A percentile compares a stretch with the other conserved stretches of the same genome.
phyloP scores from a whole-genome alignment of 129 eudicot species.

The Saposhnikovia divaricata region DNA sequence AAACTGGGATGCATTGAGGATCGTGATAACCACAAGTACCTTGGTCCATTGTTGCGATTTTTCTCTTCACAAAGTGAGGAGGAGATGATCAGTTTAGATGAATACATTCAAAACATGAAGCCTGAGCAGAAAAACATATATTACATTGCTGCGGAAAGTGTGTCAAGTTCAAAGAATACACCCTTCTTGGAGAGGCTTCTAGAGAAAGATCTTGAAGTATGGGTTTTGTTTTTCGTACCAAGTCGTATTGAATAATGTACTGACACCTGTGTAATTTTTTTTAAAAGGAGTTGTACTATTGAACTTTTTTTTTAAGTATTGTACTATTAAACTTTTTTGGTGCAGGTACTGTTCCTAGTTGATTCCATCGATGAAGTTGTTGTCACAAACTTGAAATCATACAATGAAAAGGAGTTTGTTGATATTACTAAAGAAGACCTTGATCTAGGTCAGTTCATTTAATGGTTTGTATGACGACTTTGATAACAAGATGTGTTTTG shows the following conservation, averaged over 20 bases:
- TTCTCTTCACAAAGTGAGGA: conserved; percentile 85
- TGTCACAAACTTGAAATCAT: conserved; percentile 68
- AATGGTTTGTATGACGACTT: background rate
- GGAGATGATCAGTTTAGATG: conserved; percentile 86
- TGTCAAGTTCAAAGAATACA: conserved; percentile 77
- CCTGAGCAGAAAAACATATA: conserved; percentile 85
- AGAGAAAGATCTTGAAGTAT: conserved; percentile 89
- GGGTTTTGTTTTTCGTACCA: background rate
- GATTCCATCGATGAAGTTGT: conserved; percentile 94
- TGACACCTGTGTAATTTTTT: background rate
- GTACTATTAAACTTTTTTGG: background rate
- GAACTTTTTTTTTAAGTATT: background rate
- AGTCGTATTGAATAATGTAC: background rate
- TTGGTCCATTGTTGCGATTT: conserved; percentile 81
- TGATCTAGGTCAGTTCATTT: conserved; percentile 56
- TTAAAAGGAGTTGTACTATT: background rate
- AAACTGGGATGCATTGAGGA: conserved; percentile 92
- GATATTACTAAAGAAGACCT: conserved; percentile 93
- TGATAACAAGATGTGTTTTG: background rate
- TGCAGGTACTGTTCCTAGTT: conserved; percentile 74
- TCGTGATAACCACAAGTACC: conserved; percentile 86
- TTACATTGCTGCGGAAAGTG: conserved; percentile 88
- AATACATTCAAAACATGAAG: conserved; percentile 91
- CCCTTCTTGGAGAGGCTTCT: conserved; percentile 84
- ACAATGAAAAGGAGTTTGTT: conserved; percentile 73